A percentile compares a stretch with the other conserved stretches of the same genome.
phyloP scores from a whole-genome alignment of 163 green algal genomes.

The Scenedesmus sp. region DNA sequence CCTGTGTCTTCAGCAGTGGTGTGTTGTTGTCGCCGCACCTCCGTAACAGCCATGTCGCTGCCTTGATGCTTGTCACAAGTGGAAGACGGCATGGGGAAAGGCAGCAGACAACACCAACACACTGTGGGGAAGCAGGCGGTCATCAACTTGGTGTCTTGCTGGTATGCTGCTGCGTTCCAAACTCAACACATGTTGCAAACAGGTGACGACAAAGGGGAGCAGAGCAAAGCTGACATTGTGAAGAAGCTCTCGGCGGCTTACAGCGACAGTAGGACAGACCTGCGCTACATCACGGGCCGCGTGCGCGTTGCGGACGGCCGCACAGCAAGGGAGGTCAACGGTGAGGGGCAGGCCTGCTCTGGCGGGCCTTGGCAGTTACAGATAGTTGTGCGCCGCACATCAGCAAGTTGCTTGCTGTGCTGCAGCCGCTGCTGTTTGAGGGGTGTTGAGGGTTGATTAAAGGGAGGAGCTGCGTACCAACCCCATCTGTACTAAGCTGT shows the following conservation, averaged over 20 bases:
- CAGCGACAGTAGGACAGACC: background rate
- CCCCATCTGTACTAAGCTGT: no score
- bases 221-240: slow-evolving; percentile 14
- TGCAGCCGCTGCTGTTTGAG: background rate
- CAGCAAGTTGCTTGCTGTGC: background rate
- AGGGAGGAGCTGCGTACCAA: no score
- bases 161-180: no score
- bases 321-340: slow-evolving; percentile 5
- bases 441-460: no score
- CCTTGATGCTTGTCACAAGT: background rate
- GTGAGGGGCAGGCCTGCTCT: no score
- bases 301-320: background rate
- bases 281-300: slow-evolving; percentile 9
- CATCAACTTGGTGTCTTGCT: no score
- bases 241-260: background rate
- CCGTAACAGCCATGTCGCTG: no score
- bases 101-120: background rate
- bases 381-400: no score
- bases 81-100: background rate
- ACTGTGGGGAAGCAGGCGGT: no score
- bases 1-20: no score
- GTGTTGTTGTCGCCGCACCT: no score
- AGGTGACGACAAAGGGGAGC: background rate
- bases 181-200: background rate
- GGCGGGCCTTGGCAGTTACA: no score